phyloP scores from a whole-genome alignment of 352 stramenopile species.

The Globisporangium rhizosaccharum region DNA sequence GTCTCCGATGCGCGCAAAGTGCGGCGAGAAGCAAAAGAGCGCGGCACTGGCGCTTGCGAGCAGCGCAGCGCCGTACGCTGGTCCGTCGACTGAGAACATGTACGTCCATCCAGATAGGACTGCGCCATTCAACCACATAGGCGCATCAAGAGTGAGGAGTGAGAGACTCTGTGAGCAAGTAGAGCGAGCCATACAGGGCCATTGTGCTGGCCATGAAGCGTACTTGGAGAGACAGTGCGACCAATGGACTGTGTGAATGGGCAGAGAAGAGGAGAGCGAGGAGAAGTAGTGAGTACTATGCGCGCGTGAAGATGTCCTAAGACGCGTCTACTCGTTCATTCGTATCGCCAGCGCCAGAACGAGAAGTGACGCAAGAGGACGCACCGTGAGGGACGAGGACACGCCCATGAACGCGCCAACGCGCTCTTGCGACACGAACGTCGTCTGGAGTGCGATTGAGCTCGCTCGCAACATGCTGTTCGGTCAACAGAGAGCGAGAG shows the following conservation, averaged over 20 bases:
- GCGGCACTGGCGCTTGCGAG: conserved; percentile 52
- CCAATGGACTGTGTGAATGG: conserved; percentile 48
- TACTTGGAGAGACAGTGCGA: conserved; percentile 69
- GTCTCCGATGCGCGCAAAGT: conserved; percentile 40
- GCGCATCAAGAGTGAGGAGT: background rate
- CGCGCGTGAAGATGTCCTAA: too few relatives aligned
- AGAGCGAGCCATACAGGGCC: conserved; percentile 1
- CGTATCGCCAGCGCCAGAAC: too few relatives aligned
- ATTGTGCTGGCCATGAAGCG: conserved; percentile 11
- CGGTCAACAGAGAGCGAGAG: background rate
- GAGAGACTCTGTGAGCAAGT: background rate
- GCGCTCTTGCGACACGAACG: conserved; percentile 59
- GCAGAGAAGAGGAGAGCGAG: background rate
- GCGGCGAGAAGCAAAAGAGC: conserved; percentile 61
- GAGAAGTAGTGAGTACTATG: background rate
- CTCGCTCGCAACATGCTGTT: conserved; percentile 75
- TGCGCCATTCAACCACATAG: conserved; percentile 13
- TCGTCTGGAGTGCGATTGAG: conserved; percentile 68
- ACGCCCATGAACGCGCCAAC: conserved; percentile 77
- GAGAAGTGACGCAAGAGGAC: background rate
- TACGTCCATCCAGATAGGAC: conserved; percentile 81
- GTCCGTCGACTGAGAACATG: conserved; percentile 58
- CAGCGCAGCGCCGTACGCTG: conserved; percentile 55
- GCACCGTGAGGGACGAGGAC: conserved; percentile 71
- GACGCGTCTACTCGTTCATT: too few relatives aligned